phyloP scores from a whole-genome alignment of 2,329 filamentous ascomycete species.

The Phoma sp. region DNA sequence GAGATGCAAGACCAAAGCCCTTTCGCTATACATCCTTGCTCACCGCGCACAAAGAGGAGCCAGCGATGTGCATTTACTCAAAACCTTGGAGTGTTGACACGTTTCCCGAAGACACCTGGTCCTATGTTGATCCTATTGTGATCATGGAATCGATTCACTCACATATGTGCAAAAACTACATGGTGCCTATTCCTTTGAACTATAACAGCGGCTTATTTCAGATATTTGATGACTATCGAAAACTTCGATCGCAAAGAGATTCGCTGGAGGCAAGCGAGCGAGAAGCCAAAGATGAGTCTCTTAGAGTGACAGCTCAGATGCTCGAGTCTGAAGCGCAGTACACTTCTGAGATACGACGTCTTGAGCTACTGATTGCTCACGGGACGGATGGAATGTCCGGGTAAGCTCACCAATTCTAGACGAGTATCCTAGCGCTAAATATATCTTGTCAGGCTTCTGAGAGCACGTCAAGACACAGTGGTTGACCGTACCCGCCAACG shows the following conservation, averaged over 20 bases:
- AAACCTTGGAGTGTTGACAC: conserved; percentile 37
- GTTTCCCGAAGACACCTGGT: conserved; percentile 11
- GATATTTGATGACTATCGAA: conserved; percentile 52
- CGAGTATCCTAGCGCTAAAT: conserved; percentile 6
- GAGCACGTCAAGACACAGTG: conserved; percentile 50
- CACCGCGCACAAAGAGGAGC: conserved; percentile 25
- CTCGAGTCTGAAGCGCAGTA: conserved; percentile 43
- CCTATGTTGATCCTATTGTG: conserved; percentile 33
- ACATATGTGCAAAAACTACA: conserved; percentile 29
- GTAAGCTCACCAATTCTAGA: conserved; percentile 14
- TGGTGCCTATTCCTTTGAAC: conserved; percentile 32
- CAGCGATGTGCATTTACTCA: conserved; percentile 29
- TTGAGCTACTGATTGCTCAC: conserved; percentile 53
- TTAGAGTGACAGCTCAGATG: conserved; percentile 42
- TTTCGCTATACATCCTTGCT: conserved; percentile 49
- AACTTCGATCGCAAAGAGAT: conserved; percentile 44
- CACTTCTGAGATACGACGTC: conserved; percentile 51
- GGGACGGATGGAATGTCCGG: conserved; percentile 50
- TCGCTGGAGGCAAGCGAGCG: conserved; percentile 34
- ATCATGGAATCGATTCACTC: conserved; percentile 35
- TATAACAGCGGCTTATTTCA: conserved; percentile 49
- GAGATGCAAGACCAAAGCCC: conserved; percentile 48
- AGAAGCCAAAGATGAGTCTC: conserved; percentile 32
- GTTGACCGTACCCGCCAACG: conserved; percentile 39
- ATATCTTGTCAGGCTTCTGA: conserved; percentile 37